A percentile compares a stretch with the other conserved stretches of the same genome.
Evolutionary conservation across 2,329 filamentous ascomycete species (phyloP).

Genomic region (Fusarium albosuccineum): DNA sequence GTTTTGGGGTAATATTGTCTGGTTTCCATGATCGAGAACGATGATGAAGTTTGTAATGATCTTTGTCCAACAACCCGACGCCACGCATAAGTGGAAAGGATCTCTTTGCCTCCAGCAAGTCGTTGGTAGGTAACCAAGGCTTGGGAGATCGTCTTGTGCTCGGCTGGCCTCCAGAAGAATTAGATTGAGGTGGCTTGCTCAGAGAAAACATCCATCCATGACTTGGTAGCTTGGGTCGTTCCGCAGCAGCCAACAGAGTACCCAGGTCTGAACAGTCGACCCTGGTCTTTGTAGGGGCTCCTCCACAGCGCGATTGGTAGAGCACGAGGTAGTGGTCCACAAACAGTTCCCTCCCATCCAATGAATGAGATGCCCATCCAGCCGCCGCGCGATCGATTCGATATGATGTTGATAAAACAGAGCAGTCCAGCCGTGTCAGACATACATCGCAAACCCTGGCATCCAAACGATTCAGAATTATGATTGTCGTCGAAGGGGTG

Average conservation of each 20-base stretch:
- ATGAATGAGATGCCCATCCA: constrained; percentile 16
- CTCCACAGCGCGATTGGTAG: neutral
- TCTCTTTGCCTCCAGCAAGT: neutral
- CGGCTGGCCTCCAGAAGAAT: neutral
- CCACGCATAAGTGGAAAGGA: constrained; percentile 3
- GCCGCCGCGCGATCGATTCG: constrained; percentile 33
- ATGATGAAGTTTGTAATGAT: constrained; percentile 3
- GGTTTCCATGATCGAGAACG: neutral
- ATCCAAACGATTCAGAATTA: constrained; percentile 10
- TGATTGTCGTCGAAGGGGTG: constrained; percentile 34
- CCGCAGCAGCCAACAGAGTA: constrained; percentile 7
- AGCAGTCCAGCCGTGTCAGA: constrained; percentile 21
- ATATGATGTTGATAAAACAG: constrained; percentile 29
- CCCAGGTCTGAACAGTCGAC: neutral
- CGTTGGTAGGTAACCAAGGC: neutral
- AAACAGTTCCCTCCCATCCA: constrained; percentile 23
- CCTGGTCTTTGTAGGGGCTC: constrained; percentile 4
- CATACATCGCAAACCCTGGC: constrained; percentile 17
- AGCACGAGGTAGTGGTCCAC: constrained; percentile 22
- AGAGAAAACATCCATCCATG: constrained; percentile 1
- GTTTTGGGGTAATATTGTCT: neutral
- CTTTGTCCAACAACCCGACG: constrained; percentile 5
- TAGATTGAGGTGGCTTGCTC: constrained; percentile 3
- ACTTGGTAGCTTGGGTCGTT: neutral
- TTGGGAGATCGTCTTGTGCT: neutral